phyloP scores from a whole-genome alignment of 2,329 filamentous ascomycete genomes.

The Trichophyton mentagrophytes region DNA sequence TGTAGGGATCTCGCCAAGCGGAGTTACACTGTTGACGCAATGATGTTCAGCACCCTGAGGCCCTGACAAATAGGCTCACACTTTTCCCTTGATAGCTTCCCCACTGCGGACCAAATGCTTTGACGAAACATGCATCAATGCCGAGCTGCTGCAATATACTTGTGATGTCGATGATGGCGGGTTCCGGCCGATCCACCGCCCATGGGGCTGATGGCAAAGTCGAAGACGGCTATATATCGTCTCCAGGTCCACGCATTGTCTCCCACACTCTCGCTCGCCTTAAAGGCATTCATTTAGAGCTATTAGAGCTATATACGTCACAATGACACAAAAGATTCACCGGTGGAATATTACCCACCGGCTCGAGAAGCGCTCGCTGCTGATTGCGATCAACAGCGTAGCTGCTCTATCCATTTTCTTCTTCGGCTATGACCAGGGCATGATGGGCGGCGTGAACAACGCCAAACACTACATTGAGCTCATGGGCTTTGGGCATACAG shows the following conservation, averaged over 20 bases:
- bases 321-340: neutral
- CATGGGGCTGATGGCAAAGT: neutral
- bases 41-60: too few species aligned
- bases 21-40: too few species aligned
- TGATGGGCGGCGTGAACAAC: slow-evolving; percentile 54
- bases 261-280: too few species aligned
- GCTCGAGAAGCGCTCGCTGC: slow-evolving; percentile 43
- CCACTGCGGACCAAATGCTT: neutral
- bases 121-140: neutral
- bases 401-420: slow-evolving; percentile 56
- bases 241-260: neutral
- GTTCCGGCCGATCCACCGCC: neutral
- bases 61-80: neutral
- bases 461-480: slow-evolving; percentile 50
- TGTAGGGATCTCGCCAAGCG: too few species aligned
- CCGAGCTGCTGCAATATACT: neutral
- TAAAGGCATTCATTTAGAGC: too few species aligned
- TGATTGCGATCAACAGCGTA: slow-evolving; percentile 50
- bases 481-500: slow-evolving; percentile 53
- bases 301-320: neutral
- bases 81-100: neutral
- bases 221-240: neutral
- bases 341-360: slow-evolving; percentile 40
- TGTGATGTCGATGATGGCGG: neutral
- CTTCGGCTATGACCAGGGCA: slow-evolving; percentile 47